A percentile compares a stretch with the other conserved stretches of the same genome.
These are phyloP conservation scores for Syzygium oleosum DNA, from an alignment of 345 rosid species.

Conservation along the genomic window DNA sequence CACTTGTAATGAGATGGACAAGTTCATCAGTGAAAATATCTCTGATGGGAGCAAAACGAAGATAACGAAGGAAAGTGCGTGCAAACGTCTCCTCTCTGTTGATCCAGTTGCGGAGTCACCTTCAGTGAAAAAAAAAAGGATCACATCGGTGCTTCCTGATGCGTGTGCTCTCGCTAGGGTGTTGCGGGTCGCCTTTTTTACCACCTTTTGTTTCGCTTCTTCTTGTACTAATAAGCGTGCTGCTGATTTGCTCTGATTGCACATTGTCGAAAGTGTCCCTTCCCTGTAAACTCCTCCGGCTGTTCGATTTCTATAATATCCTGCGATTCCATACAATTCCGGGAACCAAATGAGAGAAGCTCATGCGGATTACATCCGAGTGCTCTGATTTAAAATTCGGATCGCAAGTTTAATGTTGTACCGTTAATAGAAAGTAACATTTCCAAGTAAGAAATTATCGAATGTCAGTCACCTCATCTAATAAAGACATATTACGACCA, in stretches of 20 bases:
- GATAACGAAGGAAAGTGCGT: rapidly evolving
- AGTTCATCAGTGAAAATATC: neutral
- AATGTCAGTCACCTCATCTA: neutral
- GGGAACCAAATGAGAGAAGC: neutral
- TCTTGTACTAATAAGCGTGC: neutral
- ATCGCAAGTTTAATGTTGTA: neutral
- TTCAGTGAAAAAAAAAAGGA: rapidly evolving
- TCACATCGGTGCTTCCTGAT: neutral
- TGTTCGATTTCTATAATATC: neutral
- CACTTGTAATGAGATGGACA: no score
- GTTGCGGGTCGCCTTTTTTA: neutral
- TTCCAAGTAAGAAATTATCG: neutral
- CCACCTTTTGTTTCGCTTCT: neutral
- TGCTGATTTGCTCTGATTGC: neutral
- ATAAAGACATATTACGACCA: no score
- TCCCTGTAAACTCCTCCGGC: neutral
- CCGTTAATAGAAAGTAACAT: neutral
- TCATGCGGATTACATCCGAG: neutral
- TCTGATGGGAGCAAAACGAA: neutral
- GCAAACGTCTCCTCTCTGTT: neutral
- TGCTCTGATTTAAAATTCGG: neutral
- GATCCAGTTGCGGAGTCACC: rapidly evolving
- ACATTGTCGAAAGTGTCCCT: neutral
- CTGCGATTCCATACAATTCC: no score
- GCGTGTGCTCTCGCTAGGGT: rapidly evolving